Conservation (phyloP, 2,329 filamentous ascomycete species). For the Epichloe elymi region DNA sequence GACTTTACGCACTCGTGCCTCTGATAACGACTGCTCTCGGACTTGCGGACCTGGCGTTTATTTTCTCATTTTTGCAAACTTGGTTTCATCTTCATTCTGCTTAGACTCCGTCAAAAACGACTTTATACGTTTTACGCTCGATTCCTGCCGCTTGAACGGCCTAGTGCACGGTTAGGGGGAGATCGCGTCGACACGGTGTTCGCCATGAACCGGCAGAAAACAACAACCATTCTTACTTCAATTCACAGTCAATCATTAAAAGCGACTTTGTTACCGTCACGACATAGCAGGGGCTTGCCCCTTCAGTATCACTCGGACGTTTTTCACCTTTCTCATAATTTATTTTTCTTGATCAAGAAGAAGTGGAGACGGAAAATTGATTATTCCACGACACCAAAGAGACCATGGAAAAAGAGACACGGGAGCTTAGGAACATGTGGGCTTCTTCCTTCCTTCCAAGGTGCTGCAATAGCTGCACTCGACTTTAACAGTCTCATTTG, state of each 20-base stretch:
- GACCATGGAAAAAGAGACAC: neutral
- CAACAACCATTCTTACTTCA: constrained; percentile 18
- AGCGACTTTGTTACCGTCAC: constrained; percentile 17
- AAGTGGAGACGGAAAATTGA: neutral
- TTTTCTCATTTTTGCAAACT: neutral
- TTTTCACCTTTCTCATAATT: neutral
- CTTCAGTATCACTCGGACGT: constrained; percentile 1
- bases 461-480: neutral
- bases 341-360: neutral
- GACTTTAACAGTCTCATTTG: neutral
- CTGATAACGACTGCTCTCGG: constrained; percentile 22
- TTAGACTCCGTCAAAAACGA: neutral
- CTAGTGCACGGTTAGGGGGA: neutral
- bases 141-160: neutral
- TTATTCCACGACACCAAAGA: neutral
- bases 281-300: constrained; percentile 13
- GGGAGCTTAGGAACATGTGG: too few relatives aligned
- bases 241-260: constrained; percentile 27
- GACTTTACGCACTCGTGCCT: constrained; percentile 25
- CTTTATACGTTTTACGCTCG: neutral
- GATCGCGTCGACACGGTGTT: neutral
- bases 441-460: neutral
- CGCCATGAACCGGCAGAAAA: neutral
- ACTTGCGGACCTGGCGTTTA: constrained; percentile 7
- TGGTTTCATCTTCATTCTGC: neutral